Evolutionary conservation across 805 yeast genomes (phyloP).

Genomic region (Saturnispora mendoncae): DNA sequence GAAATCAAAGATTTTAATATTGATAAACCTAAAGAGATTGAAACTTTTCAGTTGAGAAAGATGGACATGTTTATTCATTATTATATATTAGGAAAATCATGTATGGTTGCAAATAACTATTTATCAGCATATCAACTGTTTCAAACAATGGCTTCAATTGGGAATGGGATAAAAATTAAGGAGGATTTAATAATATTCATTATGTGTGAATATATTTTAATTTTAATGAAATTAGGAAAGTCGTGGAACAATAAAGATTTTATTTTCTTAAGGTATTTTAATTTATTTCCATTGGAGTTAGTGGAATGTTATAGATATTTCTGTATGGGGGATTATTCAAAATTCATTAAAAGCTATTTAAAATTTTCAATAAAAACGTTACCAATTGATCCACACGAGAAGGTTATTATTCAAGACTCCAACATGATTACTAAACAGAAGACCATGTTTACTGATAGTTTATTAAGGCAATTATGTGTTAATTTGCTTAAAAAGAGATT

Average conservation of each 20-base stretch:
- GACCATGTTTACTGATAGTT: not conserved
- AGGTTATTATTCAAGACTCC: not conserved
- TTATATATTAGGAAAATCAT: constrained; percentile 15
- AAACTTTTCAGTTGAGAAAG: constrained; percentile 10
- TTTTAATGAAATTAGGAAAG: constrained; percentile 8
- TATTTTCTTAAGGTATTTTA: constrained; percentile 1
- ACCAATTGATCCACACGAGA: not conserved
- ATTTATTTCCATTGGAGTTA: not conserved
- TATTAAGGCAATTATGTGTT: constrained; percentile 2
- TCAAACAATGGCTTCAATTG: constrained; percentile 16
- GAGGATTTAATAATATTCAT: constrained; percentile 9
- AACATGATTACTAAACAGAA: constrained; percentile 5
- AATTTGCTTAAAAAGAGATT: not conserved
- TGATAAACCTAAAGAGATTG: constrained; percentile 12
- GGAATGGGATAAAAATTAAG: not conserved
- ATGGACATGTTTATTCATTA: constrained; percentile 15
- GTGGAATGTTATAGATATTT: constrained; percentile 1
- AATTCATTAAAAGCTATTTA: not conserved
- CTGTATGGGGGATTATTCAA: not conserved
- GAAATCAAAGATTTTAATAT: constrained; percentile 2
- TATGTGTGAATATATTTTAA: constrained; percentile 16
- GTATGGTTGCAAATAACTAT: constrained; percentile 15
- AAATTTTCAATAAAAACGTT: not conserved
- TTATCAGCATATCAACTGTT: constrained; percentile 17
- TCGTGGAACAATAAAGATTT: constrained; percentile 1